These are phyloP conservation scores for Trichoderma koningii DNA, from an alignment of 2,329 filamentous ascomycete species.

Conservation along the genomic window DNA sequence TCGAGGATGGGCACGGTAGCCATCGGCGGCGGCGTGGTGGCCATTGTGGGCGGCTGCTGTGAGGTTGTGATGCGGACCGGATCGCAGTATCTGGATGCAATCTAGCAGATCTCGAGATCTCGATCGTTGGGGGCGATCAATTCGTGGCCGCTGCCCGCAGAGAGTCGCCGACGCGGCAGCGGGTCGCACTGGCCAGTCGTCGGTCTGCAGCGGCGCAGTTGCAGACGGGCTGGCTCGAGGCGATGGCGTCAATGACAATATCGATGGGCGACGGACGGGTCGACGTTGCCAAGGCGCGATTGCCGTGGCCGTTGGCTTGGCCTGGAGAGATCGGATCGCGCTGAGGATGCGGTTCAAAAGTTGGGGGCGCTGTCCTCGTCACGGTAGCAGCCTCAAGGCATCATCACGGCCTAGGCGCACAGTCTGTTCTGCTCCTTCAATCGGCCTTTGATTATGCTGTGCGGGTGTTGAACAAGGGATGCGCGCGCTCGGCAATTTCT, in stretches of 20 bases:
- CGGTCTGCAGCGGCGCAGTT: neutral
- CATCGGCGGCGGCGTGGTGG: slow-evolving; percentile 9
- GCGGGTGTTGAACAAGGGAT: too few relatives aligned
- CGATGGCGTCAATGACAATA: neutral
- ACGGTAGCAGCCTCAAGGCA: slow-evolving; percentile 15
- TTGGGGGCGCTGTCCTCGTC: slow-evolving; percentile 16
- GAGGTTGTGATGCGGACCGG: neutral
- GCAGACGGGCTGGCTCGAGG: neutral
- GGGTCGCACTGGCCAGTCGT: neutral
- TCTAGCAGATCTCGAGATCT: neutral
- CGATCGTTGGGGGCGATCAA: neutral
- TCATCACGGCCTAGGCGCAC: neutral
- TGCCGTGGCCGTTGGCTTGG: slow-evolving; percentile 8
- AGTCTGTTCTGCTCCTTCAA: neutral
- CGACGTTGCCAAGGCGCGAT: slow-evolving; percentile 15
- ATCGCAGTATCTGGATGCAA: too few relatives aligned
- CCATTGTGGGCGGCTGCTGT: neutral
- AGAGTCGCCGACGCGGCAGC: neutral
- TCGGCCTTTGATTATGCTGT: too few relatives aligned
- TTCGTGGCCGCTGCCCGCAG: neutral
- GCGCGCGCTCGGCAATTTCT: neutral
- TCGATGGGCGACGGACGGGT: slow-evolving; percentile 7
- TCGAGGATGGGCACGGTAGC: slow-evolving; percentile 29
- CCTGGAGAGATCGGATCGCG: slow-evolving; percentile 1
- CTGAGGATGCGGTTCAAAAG: slow-evolving; percentile 5